Conservation (phyloP, 140 eudicot species). For the Cichorium intybus region DNA sequence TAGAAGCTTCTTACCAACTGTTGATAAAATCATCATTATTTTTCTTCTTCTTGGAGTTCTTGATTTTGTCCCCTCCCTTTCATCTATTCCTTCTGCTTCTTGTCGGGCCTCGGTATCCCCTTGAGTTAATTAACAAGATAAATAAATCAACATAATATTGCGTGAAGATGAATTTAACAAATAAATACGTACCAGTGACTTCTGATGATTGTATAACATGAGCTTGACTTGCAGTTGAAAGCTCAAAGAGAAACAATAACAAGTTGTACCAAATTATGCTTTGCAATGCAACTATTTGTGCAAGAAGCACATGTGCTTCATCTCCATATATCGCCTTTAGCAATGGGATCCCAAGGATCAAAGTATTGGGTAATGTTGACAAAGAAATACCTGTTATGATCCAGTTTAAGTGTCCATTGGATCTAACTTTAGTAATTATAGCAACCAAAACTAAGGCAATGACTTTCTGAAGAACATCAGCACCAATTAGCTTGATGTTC, state of each 20-base stretch:
- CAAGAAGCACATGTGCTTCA: constrained; percentile 53
- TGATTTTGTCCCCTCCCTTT: constrained; percentile 26
- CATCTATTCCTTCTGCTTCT: constrained; percentile 32
- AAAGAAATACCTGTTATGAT: constrained; percentile 73
- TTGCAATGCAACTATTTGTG: constrained; percentile 70
- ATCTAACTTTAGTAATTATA: constrained; percentile 41
- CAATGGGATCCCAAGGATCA: constrained; percentile 74
- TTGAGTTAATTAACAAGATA: neutral
- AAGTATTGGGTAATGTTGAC: constrained; percentile 76
- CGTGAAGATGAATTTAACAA: neutral
- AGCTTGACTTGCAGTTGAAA: constrained; percentile 46
- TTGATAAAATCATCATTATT: constrained; percentile 25
- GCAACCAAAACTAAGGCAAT: constrained; percentile 47
- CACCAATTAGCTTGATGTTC: constrained; percentile 61
- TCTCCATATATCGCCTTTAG: constrained; percentile 66
- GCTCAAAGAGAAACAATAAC: constrained; percentile 61
- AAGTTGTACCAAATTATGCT: constrained; percentile 79
- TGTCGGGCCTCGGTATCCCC: constrained; percentile 38
- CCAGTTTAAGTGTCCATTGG: constrained; percentile 63
- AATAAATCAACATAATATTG: neutral
- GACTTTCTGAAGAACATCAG: constrained; percentile 69
- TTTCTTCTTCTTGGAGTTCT: constrained; percentile 32
- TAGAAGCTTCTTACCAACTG: constrained; percentile 70
- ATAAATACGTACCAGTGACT: constrained; percentile 40
- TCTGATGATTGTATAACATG: constrained; percentile 31